Conservation (phyloP, 2,329 filamentous ascomycete genomes). For the Xylariales sp. region DNA sequence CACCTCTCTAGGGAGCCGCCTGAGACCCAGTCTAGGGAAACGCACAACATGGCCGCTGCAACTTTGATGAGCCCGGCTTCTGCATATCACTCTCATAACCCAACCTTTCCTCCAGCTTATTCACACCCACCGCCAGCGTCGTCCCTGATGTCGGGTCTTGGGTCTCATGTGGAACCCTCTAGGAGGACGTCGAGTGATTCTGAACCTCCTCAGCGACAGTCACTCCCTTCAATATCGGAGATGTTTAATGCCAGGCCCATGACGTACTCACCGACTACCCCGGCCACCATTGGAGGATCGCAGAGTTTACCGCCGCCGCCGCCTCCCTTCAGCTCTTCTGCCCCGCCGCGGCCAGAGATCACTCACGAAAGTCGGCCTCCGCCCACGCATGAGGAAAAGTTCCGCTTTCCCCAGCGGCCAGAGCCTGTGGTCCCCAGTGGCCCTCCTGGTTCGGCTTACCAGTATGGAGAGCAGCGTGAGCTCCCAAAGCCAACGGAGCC, state of each 20-base stretch:
- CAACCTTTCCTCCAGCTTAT: conserved; percentile 5
- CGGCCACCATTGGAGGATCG: conserved; percentile 17
- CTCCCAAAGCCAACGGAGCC: conserved; percentile 18
- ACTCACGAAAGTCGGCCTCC: conserved; percentile 19
- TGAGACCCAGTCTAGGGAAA: conserved; percentile 18
- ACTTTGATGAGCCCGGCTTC: conserved; percentile 26
- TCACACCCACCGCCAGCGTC: conserved; percentile 19
- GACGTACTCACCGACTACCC: conserved; percentile 23
- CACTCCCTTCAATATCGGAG: conserved; percentile 28
- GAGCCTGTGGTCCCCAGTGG: conserved; percentile 16
- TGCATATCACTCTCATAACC: conserved; percentile 22
- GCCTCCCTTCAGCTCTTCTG: conserved; percentile 18
- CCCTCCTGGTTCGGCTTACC: conserved; percentile 17
- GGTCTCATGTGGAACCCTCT: conserved; percentile 18
- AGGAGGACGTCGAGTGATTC: conserved; percentile 21
- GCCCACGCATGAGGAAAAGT: conserved; percentile 24
- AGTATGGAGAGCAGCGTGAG: conserved; percentile 22
- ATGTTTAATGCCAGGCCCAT: conserved; percentile 23
- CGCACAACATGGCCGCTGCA: conserved; percentile 25
- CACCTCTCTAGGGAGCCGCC: conserved; percentile 18
- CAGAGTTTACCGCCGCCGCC: conserved; percentile 18
- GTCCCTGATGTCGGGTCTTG: conserved; percentile 20
- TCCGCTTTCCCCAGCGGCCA: conserved; percentile 20
- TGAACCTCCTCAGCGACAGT: conserved; percentile 21
- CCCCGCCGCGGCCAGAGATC: conserved; percentile 20